phyloP scores from a whole-genome alignment of 257 asterid species.

The Solanum sejunctum region DNA sequence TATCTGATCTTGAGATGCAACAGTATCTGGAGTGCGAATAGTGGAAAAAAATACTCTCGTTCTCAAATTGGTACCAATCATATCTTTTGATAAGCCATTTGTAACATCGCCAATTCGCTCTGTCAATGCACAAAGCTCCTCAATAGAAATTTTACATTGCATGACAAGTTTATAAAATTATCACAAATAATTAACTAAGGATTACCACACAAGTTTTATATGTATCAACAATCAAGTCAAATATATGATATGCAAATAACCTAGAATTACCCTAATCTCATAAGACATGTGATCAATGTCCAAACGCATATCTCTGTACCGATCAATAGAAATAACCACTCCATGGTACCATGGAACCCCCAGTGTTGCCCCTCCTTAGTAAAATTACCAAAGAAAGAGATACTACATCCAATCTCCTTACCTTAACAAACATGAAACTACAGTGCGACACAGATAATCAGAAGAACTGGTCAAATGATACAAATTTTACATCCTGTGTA shows the following conservation, averaged over 20 bases:
- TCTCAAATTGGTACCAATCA: conserved; percentile 35
- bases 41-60: conserved; percentile 31
- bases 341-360: conserved; percentile 56
- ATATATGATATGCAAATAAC: too few relatives aligned
- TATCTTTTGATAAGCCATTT: conserved; percentile 56
- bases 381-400: not conserved
- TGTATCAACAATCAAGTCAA: not conserved
- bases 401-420: not conserved
- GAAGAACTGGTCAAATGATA: not conserved
- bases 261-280: not conserved
- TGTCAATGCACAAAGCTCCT: conserved; percentile 85
- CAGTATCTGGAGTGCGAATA: conserved; percentile 16
- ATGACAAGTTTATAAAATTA: not conserved
- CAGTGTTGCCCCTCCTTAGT: conserved; percentile 51
- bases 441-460: not conserved
- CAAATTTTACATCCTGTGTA: conserved; percentile 55
- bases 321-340: conserved; percentile 41
- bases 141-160: conserved; percentile 2
- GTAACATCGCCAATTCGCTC: conserved; percentile 75
- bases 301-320: conserved; percentile 49
- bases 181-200: not conserved
- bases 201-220: not conserved
- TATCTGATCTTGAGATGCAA: conserved; percentile 21
- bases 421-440: not conserved
- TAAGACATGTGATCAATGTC: not conserved